Base-by-base conservation (phyloP, 257 asterid species). In the Vinca minor region DNA sequence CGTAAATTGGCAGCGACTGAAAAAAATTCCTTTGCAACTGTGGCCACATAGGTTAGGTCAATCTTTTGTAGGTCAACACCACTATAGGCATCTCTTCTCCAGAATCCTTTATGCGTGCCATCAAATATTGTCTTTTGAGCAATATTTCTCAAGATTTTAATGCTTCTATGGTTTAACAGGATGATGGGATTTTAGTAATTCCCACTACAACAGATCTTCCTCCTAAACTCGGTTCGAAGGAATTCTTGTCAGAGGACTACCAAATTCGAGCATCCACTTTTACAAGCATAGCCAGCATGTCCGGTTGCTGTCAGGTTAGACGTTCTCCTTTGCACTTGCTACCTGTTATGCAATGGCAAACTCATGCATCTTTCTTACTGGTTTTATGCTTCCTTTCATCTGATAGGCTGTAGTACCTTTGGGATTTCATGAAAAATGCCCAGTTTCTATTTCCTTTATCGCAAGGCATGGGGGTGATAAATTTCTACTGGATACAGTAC, bases 241-340 rank as follows among this genome's bases (percentile, higher is more conserved):
- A 87, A 73, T 66, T 68, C 21, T 58, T 55, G 47, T 74, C 87
- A 2, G 91, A 87, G 77, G 95, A 93, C 32, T 79, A 77, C 76
- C 74, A 75, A 61, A 76, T 82, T 71, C 83, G 77, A 41, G 71
- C 95, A 29, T 80, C 79, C 57, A 68, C 81, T 32, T 64, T 87
- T 46, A 82, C 94, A 62, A 85, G 99, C 79, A 60, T 93, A 74
- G 97, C 91, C 72, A 93, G 97, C 81, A 74, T 93, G 84, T 87
- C 97, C 28, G 99, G 99, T 73, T 91, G 97, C 71, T 93, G 99
- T 71, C 97, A 93, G 99, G 99, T 93, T 68, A 66, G 72, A 34
- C 0, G 63, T 66, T 66, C 63, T n/a, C 31, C 57, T 69, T 70
- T 69, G 59, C 60, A n/a, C n/a, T n/a, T n/a, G n/a, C n/a, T n/a